Conservation (phyloP, 192 early-diverging fungal species). For the Podila epicladia region DNA sequence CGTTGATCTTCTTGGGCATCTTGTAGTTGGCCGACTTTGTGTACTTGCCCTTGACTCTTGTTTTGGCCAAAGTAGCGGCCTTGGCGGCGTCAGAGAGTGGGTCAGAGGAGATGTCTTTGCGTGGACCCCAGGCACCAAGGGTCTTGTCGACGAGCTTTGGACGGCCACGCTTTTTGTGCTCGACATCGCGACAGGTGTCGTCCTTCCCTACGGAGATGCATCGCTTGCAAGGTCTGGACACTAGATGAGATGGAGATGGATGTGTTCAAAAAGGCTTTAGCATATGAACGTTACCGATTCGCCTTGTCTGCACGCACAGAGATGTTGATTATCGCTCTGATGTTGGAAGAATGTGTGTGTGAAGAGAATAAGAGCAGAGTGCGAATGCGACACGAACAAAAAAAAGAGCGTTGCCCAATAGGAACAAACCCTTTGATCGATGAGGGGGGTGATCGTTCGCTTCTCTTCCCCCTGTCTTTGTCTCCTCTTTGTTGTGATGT, state of each 20-base stretch:
- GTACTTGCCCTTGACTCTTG: constrained; percentile 32
- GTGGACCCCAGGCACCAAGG: constrained; percentile 28
- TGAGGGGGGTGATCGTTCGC: neutral
- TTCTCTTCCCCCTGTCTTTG: too few relatives aligned
- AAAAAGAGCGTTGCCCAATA: neutral
- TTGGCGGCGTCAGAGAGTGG: constrained; percentile 5
- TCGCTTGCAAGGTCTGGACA: constrained; percentile 80
- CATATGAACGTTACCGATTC: neutral
- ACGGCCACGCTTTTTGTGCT: constrained; percentile 89
- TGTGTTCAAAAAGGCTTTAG: neutral
- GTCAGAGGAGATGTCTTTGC: constrained; percentile 24
- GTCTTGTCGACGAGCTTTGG: constrained; percentile 77
- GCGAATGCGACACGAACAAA: too few relatives aligned
- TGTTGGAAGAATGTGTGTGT: too few relatives aligned
- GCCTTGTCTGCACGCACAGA: too few relatives aligned
- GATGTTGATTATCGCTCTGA: too few relatives aligned
- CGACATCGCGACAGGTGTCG: constrained; percentile 86
- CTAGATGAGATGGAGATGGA: constrained; percentile 28
- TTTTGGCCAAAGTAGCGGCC: constrained; percentile 16
- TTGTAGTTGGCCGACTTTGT: constrained; percentile 47
- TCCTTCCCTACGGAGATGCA: constrained; percentile 78
- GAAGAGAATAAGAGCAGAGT: too few relatives aligned
- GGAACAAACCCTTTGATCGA: neutral
- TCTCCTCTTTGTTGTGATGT: neutral
- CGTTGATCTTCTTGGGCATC: constrained; percentile 26